phyloP scores from a whole-genome alignment of 2,329 filamentous ascomycete genomes.

The Colletotrichum australisinense region DNA sequence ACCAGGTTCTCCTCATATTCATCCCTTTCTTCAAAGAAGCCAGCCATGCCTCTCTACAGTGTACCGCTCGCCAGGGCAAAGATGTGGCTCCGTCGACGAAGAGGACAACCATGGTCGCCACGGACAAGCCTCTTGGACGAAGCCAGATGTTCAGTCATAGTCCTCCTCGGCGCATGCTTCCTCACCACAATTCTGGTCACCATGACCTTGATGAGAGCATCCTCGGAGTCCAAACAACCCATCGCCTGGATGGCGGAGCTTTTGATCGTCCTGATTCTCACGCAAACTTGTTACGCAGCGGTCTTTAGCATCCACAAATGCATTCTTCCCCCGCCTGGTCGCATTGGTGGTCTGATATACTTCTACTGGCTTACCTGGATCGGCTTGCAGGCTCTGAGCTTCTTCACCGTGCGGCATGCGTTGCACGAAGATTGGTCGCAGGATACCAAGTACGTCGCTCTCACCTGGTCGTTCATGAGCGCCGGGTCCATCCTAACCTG shows the following conservation, averaged over 20 bases:
- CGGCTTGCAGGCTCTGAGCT: background rate
- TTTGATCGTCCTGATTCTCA: background rate
- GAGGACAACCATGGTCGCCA: background rate
- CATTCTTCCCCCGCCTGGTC: background rate
- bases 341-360: background rate
- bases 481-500: background rate
- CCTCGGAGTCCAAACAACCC: background rate
- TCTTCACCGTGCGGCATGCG: background rate
- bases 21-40: background rate
- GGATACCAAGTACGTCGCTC: background rate
- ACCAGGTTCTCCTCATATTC: background rate
- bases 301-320: background rate
- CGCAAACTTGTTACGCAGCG: background rate
- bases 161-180: background rate
- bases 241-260: background rate
- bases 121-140: background rate
- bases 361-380: background rate
- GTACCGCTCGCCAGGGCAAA: background rate
- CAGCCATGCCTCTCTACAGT: background rate
- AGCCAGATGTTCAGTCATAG: background rate
- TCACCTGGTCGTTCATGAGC: slow-evolving; percentile 11
- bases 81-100: background rate
- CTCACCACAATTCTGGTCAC: background rate
- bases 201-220: background rate
- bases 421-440: background rate